A percentile compares a stretch with the other conserved stretches of the same genome.
These are phyloP conservation scores for Thelephora aurantiotincta DNA, from an alignment of 768 basidiomycete species.

Conservation along the genomic window DNA sequence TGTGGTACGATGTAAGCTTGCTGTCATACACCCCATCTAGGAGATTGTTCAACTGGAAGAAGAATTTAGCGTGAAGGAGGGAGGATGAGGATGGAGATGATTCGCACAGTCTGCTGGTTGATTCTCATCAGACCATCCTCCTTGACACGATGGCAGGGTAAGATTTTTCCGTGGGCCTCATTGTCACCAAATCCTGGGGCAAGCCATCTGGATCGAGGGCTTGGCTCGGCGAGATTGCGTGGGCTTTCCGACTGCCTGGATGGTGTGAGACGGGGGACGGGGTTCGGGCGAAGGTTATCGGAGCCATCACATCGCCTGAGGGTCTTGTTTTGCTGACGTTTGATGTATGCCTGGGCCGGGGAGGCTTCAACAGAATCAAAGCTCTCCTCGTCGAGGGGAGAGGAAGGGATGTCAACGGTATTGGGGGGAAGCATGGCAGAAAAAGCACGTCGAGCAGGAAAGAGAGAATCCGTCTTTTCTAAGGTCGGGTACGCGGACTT, in stretches of 20 bases:
- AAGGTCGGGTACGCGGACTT: conserved; percentile 12
- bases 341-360: conserved; percentile 69
- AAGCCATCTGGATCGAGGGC: conserved; percentile 18
- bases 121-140: conserved; percentile 96
- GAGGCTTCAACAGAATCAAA: conserved; percentile 55
- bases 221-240: conserved; percentile 11
- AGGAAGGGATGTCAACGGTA: conserved; percentile 22
- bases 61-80: conserved; percentile 8
- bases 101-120: conserved; percentile 55
- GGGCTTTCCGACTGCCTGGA: conserved; percentile 34
- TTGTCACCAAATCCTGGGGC: conserved; percentile 86
- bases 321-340: conserved; percentile 64
- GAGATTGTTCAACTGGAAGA: conserved; percentile 54
- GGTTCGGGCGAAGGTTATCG: conserved; percentile 53
- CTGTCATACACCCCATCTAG: conserved; percentile 60
- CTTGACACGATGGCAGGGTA: conserved; percentile 87
- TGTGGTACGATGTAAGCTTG: conserved; percentile 51
- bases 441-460: conserved; percentile 55
- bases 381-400: conserved; percentile 29
- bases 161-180: conserved; percentile 82
- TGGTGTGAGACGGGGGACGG: conserved; percentile 30
- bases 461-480: conserved; percentile 17
- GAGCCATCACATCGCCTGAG: conserved; percentile 71
- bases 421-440: conserved; percentile 47
- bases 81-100: no score